Evolutionary conservation across 1,284 basidiomycete species (phyloP), one percentile per base, ranked within the genome.

Genomic region (Calocybe gambosa): DNA sequence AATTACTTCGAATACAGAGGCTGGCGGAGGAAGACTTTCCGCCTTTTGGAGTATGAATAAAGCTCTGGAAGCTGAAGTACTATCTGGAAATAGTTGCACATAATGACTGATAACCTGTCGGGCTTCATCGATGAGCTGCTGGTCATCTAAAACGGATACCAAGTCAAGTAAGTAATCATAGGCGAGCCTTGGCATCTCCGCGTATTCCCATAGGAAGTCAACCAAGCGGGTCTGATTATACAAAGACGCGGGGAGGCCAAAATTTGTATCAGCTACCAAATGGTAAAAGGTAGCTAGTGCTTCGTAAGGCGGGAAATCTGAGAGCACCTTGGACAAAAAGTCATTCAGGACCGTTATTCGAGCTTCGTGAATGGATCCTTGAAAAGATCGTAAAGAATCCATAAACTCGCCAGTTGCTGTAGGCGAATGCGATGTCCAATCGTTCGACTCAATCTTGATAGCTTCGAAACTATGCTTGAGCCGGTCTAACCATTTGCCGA

Each of bases 341-440:
- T 45, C 31, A 15, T 19, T 26, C 29, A 26, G 42, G 13, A 45
- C 29, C 2, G 42, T 45, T 5, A 47, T 35, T 38, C 29, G 45
- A 21, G 51, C 49, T 29, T 52, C 43, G 6, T 52, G 44, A 2
- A 50, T 26, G 15, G 45, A 29, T 9, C 16, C 36, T 19, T 50
- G 51, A n/a, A 52, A 50, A 13, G 35, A 28, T 31, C 45, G 45
- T 18, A 51, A 29, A 3, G 43, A 47, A 29, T 43, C 37, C 31
- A 50, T 9, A 13, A 48, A 20, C 20, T 52, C 38, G 12, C 46
- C 44, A 13, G 33, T 45, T 6, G 38, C 20, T 21, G 39, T 33
- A 19, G 38, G n/a, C 12, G 20, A 33, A 34, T 34, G 29, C 2
- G 18, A 34, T 10, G 20, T 39, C 19, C 40, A 18, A 10, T 20